phyloP scores from a whole-genome alignment of 164 flowering plant genomes.

The Nelumbo lutea region DNA sequence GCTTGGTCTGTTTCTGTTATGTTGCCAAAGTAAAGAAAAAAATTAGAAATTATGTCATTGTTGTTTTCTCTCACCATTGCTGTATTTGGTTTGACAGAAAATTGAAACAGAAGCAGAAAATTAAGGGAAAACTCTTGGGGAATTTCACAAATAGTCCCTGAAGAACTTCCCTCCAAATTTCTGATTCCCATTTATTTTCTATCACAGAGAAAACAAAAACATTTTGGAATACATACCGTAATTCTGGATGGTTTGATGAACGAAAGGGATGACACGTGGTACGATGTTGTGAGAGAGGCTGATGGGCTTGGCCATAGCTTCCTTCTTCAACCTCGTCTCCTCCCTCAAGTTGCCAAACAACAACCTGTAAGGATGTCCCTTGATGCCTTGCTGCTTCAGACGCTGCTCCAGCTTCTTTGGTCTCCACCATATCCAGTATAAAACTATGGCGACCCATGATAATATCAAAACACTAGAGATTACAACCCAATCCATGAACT shows the following conservation, averaged over 20 bases:
- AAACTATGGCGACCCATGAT: conserved; percentile 15
- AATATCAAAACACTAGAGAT: not conserved
- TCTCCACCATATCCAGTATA: conserved; percentile 35
- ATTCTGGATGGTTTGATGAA: conserved; percentile 8
- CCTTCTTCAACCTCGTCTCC: not conserved
- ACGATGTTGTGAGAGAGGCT: conserved; percentile 19
- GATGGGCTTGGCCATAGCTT: conserved; percentile 27
- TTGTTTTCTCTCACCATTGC: too few species aligned
- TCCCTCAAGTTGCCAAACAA: conserved; percentile 30
- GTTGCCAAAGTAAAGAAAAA: too few species aligned
- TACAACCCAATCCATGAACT: conserved; percentile 1
- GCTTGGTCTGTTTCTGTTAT: too few species aligned
- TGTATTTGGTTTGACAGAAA: too few species aligned
- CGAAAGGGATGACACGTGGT: conserved; percentile 17
- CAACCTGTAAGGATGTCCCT: conserved; percentile 32
- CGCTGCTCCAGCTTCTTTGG: conserved; percentile 35
- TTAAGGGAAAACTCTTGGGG: too few species aligned
- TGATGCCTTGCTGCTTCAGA: conserved; percentile 30
- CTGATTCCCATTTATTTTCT: too few species aligned
- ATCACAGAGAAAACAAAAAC: too few species aligned
- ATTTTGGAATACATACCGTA: conserved; percentile 12
- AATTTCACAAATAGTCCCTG: too few species aligned
- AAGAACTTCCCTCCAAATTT: too few species aligned
- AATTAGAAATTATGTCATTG: too few species aligned
- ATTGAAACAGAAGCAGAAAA: too few species aligned